These are phyloP conservation scores for Novymonas esmeraldas DNA, from an alignment of 208 protist species.

Conservation along the genomic window DNA sequence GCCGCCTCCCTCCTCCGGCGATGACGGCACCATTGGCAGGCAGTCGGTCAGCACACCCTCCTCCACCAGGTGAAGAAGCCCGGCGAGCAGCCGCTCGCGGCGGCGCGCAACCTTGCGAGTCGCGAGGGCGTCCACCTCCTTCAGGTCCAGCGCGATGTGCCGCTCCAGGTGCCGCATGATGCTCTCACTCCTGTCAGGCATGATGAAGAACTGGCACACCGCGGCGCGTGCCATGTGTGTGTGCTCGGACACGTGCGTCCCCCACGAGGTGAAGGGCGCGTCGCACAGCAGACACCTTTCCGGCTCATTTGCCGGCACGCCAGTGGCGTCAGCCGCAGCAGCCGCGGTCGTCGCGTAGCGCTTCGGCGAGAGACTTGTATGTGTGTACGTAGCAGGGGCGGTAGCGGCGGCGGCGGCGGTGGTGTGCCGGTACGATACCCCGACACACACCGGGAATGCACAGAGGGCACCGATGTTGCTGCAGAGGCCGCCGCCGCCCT, in stretches of 20 bases:
- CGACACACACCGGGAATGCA: too few species aligned
- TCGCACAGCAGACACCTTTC: conserved; percentile 38
- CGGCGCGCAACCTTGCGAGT: conserved; percentile 56
- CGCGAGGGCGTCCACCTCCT: conserved; percentile 64
- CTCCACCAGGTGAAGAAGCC: conserved; percentile 55
- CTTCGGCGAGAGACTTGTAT: too few species aligned
- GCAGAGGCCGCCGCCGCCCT: too few species aligned
- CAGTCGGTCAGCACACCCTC: conserved; percentile 47
- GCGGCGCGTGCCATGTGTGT: conserved; percentile 59
- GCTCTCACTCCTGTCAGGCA: conserved; percentile 53
- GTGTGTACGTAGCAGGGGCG: too few species aligned
- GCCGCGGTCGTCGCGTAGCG: background rate
- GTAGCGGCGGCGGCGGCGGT: too few species aligned
- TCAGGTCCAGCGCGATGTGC: conserved; percentile 78
- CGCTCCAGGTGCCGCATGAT: conserved; percentile 70
- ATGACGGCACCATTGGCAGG: conserved; percentile 20
- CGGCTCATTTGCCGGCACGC: background rate
- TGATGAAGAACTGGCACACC: conserved; percentile 58
- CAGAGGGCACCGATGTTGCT: too few species aligned
- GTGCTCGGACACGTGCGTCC: conserved; percentile 31
- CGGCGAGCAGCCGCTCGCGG: conserved; percentile 56
- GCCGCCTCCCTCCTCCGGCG: background rate
- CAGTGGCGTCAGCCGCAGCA: background rate
- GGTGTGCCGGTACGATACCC: too few species aligned
- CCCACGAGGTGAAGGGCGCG: conserved; percentile 38